Base-by-base conservation (phyloP, 495 filamentous ascomycete species). In the Xylaria sp. region DNA sequence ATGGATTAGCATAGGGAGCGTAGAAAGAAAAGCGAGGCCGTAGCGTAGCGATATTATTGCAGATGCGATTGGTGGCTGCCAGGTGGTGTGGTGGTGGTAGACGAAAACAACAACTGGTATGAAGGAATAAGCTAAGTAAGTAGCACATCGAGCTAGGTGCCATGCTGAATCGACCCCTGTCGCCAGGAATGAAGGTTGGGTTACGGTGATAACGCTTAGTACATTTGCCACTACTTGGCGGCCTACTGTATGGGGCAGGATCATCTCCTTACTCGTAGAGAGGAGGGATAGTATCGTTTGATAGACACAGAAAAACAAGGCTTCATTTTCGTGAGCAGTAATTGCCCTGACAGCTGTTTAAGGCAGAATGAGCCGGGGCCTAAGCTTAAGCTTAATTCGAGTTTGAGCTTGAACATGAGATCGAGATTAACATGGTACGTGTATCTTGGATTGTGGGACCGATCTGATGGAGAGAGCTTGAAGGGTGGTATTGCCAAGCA, bases 141-240 rank as follows among this genome's bases (percentile, higher is more conserved):
- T 31, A 55, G 15, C 26, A 11, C 46, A 19, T 50, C 21, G 46
- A 50, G 3, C 48, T 52, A 24, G 26, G 14, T 55, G 9, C 57
- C 33, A 37, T 59, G 57, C 57, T 59, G n/a, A 14, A 59, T 4
- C 37, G 33, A 59, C 37, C 57, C 57, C 19, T 59, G 57, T 59
- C 31, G 57, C 57, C 57, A 21, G 57, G 33, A 59, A 59, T 59
- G 57, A 55, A n/a, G 53, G 17, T 59, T 37, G 57, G 57, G 57
- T 59, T 59, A 40, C 57, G 37, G 21, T 37, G 33, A 33, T 58
- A 33, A 58, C 53, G 33, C 53, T 31, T 31, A 35, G 31, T 58
- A 15, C 57, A 59, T 59, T 59, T 59, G 57, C 57, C 57, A 59
- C 57, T 37, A 40, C 57, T 59, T 59, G 57, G 57, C 57, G 31